Percentiles rank a stretch among this genome's conserved stretches.
These are phyloP conservation scores for Rhodotorula graminis DNA, from an alignment of 768 basidiomycete species.

Conservation along the genomic window DNA sequence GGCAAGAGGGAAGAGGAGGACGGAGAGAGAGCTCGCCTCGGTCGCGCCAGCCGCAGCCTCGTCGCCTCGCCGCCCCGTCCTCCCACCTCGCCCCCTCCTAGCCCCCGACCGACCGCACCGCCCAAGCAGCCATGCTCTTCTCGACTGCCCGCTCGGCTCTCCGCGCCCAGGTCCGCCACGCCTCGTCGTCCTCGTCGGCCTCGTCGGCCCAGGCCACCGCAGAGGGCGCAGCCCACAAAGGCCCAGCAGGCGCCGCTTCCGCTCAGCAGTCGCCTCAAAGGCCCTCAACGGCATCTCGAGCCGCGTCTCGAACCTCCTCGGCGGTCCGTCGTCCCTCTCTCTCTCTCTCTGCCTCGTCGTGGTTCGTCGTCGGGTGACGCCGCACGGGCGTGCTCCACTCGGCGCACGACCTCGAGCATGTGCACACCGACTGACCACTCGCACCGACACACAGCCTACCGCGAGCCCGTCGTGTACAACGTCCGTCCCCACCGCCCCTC, in stretches of 20 bases:
- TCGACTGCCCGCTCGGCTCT: slow-evolving; percentile 8
- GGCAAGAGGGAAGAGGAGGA: too few species aligned
- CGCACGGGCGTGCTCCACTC: too few species aligned
- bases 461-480: slow-evolving; percentile 73
- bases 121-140: slow-evolving; percentile 8
- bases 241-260: slow-evolving; percentile 24
- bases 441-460: slow-evolving; percentile 57
- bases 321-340: slow-evolving; percentile 47
- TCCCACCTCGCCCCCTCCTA: not conserved
- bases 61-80: not conserved
- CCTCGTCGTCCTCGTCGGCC: not conserved
- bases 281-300: slow-evolving; percentile 29
- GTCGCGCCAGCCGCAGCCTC: not conserved
- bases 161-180: slow-evolving; percentile 21
- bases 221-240: slow-evolving; percentile 23
- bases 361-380: too few species aligned
- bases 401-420: too few species aligned
- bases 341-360: not conserved
- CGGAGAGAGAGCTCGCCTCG: too few species aligned
- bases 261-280: slow-evolving; percentile 21
- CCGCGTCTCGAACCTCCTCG: slow-evolving; percentile 58
- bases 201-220: not conserved
- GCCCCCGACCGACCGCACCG: not conserved
- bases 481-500: slow-evolving; percentile 44
- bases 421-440: slow-evolving; percentile 28